Base-by-base conservation (phyloP, 176 grass and related monocot genomes). In the Ananas comosus region DNA sequence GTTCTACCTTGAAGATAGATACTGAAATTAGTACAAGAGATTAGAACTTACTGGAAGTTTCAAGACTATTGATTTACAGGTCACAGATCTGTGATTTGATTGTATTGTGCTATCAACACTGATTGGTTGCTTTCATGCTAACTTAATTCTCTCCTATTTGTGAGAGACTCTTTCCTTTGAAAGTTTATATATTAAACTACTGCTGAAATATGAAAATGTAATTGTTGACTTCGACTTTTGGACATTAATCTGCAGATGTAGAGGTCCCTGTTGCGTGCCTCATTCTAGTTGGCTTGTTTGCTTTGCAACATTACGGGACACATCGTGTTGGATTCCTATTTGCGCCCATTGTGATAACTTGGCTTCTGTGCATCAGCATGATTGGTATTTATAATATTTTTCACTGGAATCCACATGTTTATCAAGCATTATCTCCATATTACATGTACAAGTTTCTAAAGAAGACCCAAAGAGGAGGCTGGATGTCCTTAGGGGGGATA, bases 401-500 rank as follows among this genome's bases (percentile, higher is more conserved):
- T 52, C 76, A 91, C 48, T 99, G 94, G 94, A 84, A 99, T 48
- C 94, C 94, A 25, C 83, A 87, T 72, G 89, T 99, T 49, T 99
- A 99, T 57, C 84, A 80, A 83, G 94, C 94, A 1, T 66, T 93
- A 71, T 99, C 94, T 75, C 94, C 89, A 16, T 93, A 99, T 72
- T 99, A 99, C 64, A 99, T 99, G 94, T 99, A 93, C 80, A 86
- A 93, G 50, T 99, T 99, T 53, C 74, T 99, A 77, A 99, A 23
- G 64, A 99, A 99, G 75, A 99, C 94, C 11, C 94, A 91, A 64
- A 81, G 89, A 80, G 79, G 87, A 67, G 94, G 94, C 2, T 99
- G 94, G 94, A 99, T 99, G 94, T 99, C 94, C 13, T 74, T 99
- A 42, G 94, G 94, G 22, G 89, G 94, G 80, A 93, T 99, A 74